Evolutionary conservation across 2,329 filamentous ascomycete species (phyloP).

Genomic region (Fusarium haematococcum): DNA sequence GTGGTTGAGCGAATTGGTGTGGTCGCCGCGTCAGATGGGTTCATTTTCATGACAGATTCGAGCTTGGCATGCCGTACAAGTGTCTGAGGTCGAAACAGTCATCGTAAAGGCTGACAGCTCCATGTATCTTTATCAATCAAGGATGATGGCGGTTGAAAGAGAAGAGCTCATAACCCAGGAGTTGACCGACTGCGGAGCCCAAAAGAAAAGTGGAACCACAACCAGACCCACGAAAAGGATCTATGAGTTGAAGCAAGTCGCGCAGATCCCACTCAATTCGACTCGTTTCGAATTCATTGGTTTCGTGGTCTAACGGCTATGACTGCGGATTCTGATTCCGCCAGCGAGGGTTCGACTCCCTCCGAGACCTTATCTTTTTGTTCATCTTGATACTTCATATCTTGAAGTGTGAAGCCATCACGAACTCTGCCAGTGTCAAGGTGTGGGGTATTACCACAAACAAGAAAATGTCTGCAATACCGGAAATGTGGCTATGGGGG

Average conservation of each 20-base stretch:
- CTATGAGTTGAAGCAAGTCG: not conserved
- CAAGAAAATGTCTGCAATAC: not conserved
- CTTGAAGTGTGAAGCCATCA: not conserved
- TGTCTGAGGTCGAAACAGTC: not conserved
- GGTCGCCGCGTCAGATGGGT: not conserved
- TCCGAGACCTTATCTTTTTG: constrained; percentile 46
- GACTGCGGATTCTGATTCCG: constrained; percentile 54
- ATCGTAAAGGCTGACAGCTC: not conserved
- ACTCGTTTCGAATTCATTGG: constrained; percentile 15
- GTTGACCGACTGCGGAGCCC: not conserved
- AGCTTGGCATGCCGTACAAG: not conserved
- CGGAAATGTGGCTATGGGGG: not conserved
- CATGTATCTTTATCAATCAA: not conserved
- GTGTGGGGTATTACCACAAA: not conserved
- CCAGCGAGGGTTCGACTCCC: constrained; percentile 54
- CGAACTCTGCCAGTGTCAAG: not conserved
- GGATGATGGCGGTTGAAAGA: not conserved
- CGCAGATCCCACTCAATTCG: not conserved
- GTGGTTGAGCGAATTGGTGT: constrained; percentile 1
- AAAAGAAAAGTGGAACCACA: not conserved
- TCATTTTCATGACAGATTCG: not conserved
- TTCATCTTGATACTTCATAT: not conserved
- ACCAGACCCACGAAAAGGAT: not conserved
- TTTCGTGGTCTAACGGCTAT: constrained; percentile 54
- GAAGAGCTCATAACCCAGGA: not conserved